Percentiles rank a stretch among this genome's conserved stretches.
Evolutionary conservation across 495 filamentous ascomycete species (phyloP).

Genomic region (Penicillium waksmanii): DNA sequence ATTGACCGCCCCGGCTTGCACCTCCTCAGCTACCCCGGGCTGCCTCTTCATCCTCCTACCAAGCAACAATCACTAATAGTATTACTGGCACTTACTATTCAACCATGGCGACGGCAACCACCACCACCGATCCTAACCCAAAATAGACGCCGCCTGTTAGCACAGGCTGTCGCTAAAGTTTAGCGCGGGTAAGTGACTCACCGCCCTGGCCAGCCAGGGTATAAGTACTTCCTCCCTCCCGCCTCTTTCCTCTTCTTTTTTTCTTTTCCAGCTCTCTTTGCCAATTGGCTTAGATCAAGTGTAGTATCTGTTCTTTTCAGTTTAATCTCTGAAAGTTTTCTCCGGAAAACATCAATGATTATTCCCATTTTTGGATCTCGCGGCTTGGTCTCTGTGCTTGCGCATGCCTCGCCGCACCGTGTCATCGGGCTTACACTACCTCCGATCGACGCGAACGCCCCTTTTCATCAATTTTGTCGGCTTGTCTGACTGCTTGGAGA

Average conservation of each 20-base stretch:
- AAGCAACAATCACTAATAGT: no score
- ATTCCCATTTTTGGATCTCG: conserved; percentile 75
- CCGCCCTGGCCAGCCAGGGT: conserved; percentile 13
- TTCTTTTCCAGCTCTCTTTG: conserved; percentile 61
- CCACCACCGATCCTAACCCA: background rate
- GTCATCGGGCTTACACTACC: conserved; percentile 89
- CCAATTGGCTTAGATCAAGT: conserved; percentile 84
- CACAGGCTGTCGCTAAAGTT: background rate
- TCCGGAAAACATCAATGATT: conserved; percentile 78
- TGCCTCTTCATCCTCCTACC: no score
- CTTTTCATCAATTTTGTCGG: conserved; percentile 66
- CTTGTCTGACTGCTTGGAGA: conserved; percentile 64
- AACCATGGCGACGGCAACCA: no score
- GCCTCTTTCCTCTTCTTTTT: conserved; percentile 45
- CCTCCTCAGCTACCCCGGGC: no score
- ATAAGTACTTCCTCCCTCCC: conserved; percentile 37
- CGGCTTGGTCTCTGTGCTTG: conserved; percentile 76
- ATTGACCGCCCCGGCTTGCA: no score
- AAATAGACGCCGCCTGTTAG: background rate
- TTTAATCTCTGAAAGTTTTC: conserved; percentile 80
- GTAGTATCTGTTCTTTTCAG: conserved; percentile 99
- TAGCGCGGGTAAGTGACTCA: conserved; percentile 7
- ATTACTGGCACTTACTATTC: no score
- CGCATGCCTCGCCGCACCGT: conserved; percentile 73
- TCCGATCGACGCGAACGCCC: conserved; percentile 76